phyloP scores from a whole-genome alignment of 805 yeast genomes.

The Yarrowia sp. region DNA sequence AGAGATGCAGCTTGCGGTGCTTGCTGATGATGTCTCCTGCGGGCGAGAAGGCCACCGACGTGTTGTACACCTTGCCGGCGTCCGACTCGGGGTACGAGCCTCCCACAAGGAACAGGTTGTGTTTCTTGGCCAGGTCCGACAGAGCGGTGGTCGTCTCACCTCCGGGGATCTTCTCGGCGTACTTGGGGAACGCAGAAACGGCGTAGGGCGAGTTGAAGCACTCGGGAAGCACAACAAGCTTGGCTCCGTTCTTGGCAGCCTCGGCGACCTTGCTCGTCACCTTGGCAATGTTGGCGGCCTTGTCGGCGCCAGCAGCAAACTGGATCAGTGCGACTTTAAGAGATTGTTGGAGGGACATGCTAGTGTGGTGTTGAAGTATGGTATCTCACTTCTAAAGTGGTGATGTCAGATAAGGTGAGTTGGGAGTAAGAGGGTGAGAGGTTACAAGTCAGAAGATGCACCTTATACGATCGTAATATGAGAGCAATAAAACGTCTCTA shows the following conservation, averaged over 20 bases:
- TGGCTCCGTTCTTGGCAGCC: constrained; percentile 71
- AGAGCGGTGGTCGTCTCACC: constrained; percentile 70
- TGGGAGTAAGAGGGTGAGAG: neutral
- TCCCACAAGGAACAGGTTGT: constrained; percentile 74
- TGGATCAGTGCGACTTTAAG: constrained; percentile 86
- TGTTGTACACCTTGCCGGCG: constrained; percentile 67
- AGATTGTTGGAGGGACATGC: constrained; percentile 56
- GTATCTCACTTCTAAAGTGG: neutral
- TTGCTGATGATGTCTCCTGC: constrained; percentile 80
- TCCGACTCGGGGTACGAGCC: constrained; percentile 90
- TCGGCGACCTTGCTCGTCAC: constrained; percentile 68
- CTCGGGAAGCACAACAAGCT: constrained; percentile 88
- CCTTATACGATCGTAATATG: too few relatives aligned
- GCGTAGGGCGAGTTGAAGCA: constrained; percentile 97
- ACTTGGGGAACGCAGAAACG: constrained; percentile 81
- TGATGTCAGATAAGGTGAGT: constrained; percentile 4
- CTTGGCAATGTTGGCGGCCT: constrained; percentile 73
- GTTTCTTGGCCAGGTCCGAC: constrained; percentile 68
- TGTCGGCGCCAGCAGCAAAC: constrained; percentile 80
- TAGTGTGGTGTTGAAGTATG: neutral
- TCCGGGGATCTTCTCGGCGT: constrained; percentile 83
- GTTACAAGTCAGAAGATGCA: too few relatives aligned
- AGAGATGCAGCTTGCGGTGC: constrained; percentile 89
- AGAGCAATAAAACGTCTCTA: too few relatives aligned
- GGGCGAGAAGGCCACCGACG: constrained; percentile 74